Conservation (phyloP, 2,329 filamentous ascomycete genomes). For the Ascochyta clinopodiicola region DNA sequence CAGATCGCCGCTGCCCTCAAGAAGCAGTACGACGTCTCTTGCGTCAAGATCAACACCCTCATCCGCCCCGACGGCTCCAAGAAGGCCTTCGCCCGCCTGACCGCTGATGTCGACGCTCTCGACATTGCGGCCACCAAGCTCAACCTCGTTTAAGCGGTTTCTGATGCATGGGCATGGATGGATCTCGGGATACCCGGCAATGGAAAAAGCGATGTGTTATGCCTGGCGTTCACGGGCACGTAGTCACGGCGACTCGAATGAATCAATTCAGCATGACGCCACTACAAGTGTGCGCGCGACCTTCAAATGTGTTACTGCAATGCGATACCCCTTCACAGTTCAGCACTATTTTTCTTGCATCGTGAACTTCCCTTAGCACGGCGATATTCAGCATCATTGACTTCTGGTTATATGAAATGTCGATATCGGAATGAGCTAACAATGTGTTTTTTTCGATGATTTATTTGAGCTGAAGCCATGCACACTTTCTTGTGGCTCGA, state of each 20-base stretch:
- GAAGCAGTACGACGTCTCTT: conserved; percentile 99
- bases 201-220: conserved; percentile 46
- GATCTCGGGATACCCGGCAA: conserved; percentile 44
- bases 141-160: conserved; percentile 80
- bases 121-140: conserved; percentile 99
- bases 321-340: conserved; percentile 20
- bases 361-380: neutral
- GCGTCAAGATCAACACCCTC: conserved; percentile 98
- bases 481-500: too few species aligned
- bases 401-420: too few species aligned
- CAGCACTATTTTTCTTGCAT: neutral
- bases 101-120: conserved; percentile 94
- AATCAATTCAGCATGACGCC: conserved; percentile 45
- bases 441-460: too few species aligned
- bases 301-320: conserved; percentile 14
- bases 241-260: conserved; percentile 48
- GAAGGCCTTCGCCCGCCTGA: conserved; percentile 98
- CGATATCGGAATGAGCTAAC: too few species aligned
- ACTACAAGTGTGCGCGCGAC: conserved; percentile 22
- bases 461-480: too few species aligned
- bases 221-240: conserved; percentile 47
- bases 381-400: too few species aligned
- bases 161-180: conserved; percentile 34
- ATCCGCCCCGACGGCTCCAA: conserved; percentile 97
- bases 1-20: conserved; percentile 98